Evolutionary conservation across 1,284 basidiomycete genomes (phyloP).

Genomic region (Ceratorhiza oryzae-sativae): DNA sequence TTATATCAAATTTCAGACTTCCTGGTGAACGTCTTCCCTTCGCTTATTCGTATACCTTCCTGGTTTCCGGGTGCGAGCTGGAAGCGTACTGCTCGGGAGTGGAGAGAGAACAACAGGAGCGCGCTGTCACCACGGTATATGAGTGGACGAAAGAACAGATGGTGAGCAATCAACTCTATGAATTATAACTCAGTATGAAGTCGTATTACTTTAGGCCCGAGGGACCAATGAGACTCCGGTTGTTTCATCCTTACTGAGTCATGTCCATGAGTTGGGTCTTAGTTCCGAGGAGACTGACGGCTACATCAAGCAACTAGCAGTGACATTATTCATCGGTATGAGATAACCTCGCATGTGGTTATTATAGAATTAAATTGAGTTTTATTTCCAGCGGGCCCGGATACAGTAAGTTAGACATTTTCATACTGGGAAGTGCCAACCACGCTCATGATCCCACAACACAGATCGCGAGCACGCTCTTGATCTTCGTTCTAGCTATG

Average conservation of each 20-base stretch:
- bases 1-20: slow-evolving; percentile 12
- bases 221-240: not conserved
- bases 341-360: not conserved
- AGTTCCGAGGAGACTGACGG: not conserved
- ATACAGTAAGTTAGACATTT: not conserved
- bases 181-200: not conserved
- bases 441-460: not conserved
- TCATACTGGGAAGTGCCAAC: too few relatives aligned
- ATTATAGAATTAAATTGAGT: too few relatives aligned
- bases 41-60: slow-evolving; percentile 51
- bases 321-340: slow-evolving; percentile 10
- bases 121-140: not conserved
- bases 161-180: not conserved
- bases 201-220: not conserved
- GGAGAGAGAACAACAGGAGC: slow-evolving; percentile 46
- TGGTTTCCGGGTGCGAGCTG: slow-evolving; percentile 60
- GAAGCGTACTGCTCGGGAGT: slow-evolving; percentile 57
- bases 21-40: slow-evolving; percentile 40
- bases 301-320: slow-evolving; percentile 16
- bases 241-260: not conserved
- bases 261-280: not conserved
- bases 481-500: slow-evolving; percentile 35
- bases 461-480: slow-evolving; percentile 8
- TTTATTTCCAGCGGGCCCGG: not conserved
- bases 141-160: slow-evolving; percentile 28